Base-by-base conservation (phyloP, 768 basidiomycete species). In the Scleroderma bovista region DNA sequence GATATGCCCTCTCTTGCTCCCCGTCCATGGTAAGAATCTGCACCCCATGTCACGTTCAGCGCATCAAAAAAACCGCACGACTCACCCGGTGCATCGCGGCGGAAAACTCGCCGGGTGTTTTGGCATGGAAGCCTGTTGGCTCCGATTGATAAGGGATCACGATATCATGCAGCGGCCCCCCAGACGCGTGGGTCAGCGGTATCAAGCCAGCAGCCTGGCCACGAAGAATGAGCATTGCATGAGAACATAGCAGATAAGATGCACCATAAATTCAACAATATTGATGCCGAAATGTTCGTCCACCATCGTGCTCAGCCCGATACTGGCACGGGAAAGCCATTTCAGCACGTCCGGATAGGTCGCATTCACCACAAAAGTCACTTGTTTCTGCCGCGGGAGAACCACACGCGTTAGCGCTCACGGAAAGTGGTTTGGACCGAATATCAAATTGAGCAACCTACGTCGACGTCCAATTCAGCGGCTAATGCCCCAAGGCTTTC, bases 251-350 rank as follows among this genome's bases (percentile, higher is more conserved):
- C n/a, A 45, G 17, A 33, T 45, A 45, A 34, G 31, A 65, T 79
- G 55, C 44, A 89, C 94, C 94, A 98, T 95, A 58, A 89, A 95
- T 65, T 99, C 95, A 8, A 99, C 95, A 33, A 99, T 77, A 58
- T 93, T 96, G 65, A 99, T 98, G 2, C 96, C 95, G 54, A 98
- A 99, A 64, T 99, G 95, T 66, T 99, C 95, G 61, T 98, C 93
- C 1, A 93, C 79, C 95, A 99, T 99, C 13, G 95, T 96, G 61
- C 90, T 94, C 22, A 98, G 63, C 0, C 95, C 94, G 15, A 97
- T 76, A 53, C 84, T 88, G 2, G 93, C 82, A 40, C 70, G 70
- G 7, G 85, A 81, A 2, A 99, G 73, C 77, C 86, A 84, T 6
- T 66, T 60, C 3, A 93, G 75, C 52, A 97, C 76, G 23, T 75